These are phyloP conservation scores for Cercospora citrullina DNA, from an alignment of 2,329 filamentous ascomycete genomes.

Conservation along the genomic window DNA sequence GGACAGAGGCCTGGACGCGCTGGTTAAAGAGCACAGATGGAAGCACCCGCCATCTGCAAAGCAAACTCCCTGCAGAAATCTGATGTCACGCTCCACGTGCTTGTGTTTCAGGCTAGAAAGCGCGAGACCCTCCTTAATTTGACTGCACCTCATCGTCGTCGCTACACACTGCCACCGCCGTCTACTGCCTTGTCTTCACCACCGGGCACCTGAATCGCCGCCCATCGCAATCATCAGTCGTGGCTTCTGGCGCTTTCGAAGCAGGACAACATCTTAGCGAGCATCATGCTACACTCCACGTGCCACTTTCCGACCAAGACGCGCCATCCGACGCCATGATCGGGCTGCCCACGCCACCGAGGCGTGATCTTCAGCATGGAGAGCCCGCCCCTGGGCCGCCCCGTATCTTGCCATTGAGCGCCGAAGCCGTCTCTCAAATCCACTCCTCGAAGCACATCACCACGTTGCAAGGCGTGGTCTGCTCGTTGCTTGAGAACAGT, in stretches of 20 bases:
- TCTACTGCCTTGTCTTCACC: neutral
- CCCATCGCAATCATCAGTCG: constrained; percentile 3
- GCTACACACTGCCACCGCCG: neutral
- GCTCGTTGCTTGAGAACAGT: constrained; percentile 77
- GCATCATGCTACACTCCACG: constrained; percentile 16
- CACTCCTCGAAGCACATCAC: constrained; percentile 81
- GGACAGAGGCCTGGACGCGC: neutral
- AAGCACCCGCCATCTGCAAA: neutral
- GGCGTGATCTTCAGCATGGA: constrained; percentile 3
- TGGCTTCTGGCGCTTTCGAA: constrained; percentile 17
- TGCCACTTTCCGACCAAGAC: constrained; percentile 15
- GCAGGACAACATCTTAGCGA: constrained; percentile 13
- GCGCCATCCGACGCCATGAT: constrained; percentile 19
- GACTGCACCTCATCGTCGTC: constrained; percentile 3
- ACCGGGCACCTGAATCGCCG: neutral
- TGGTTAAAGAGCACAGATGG: neutral
- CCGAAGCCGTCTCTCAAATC: constrained; percentile 60
- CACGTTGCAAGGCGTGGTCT: constrained; percentile 68
- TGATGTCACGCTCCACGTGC: constrained; percentile 1
- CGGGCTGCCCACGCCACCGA: neutral
- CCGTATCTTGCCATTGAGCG: constrained; percentile 32
- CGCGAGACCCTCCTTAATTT: neutral
- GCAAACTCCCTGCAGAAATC: neutral
- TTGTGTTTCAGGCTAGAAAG: constrained; percentile 4
- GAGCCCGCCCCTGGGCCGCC: constrained; percentile 3